A percentile compares a stretch with the other conserved stretches of the same genome.
These are phyloP conservation scores for Garcia nutans DNA, from an alignment of 345 rosid species.

Conservation along the genomic window DNA sequence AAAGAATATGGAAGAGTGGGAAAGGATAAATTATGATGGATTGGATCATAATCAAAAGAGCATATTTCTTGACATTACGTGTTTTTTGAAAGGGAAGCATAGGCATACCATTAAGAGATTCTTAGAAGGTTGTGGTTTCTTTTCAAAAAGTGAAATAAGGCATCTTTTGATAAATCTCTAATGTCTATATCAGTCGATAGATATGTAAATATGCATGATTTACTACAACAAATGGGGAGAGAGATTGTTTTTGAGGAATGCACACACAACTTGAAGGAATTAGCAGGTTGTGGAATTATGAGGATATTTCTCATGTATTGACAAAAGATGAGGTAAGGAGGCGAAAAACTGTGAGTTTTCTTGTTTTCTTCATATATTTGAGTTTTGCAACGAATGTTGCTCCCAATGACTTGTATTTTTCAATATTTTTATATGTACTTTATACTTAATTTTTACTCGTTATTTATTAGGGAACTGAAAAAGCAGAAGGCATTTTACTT, in stretches of 20 bases:
- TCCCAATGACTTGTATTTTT: too few species aligned
- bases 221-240: constrained; percentile 7
- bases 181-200: not conserved
- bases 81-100: not conserved
- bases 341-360: too few species aligned
- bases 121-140: not conserved
- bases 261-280: not conserved
- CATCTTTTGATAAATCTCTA: not conserved
- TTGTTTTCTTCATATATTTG: too few species aligned
- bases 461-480: not conserved
- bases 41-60: not conserved
- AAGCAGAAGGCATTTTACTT: not conserved
- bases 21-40: not conserved
- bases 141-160: not conserved
- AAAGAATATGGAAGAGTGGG: not conserved
- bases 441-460: too few species aligned
- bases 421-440: too few species aligned
- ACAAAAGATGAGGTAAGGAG: not conserved
- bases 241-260: not conserved
- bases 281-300: not conserved
- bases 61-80: constrained; percentile 13
- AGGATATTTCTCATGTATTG: not conserved
- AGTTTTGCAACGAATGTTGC: too few species aligned
- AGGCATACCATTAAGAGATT: not conserved
- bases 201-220: not conserved